Evolutionary conservation across 352 stramenopile genomes (phyloP), one percentile per base, ranked within the genome.

Genomic region (Aphanomyces cochlioides): DNA sequence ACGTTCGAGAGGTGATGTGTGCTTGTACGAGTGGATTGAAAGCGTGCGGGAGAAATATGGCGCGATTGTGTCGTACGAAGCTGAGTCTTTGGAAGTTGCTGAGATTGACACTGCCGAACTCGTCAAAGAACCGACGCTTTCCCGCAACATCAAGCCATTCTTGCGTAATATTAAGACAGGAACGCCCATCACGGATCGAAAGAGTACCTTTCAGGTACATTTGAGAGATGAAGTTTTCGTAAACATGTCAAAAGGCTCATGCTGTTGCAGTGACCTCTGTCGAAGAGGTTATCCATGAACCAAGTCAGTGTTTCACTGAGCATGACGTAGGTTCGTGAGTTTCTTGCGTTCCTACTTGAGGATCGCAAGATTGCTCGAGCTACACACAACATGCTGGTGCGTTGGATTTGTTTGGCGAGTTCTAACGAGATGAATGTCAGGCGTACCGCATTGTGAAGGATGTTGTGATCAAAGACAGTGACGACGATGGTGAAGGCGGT

Each of bases 21-120:
- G 87, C 75, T 77, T 95, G 0, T 95, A 95, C 67, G 85, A 95
- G 72, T 95, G 87, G 87, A 88, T 93, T 47, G 87, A 92, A 72
- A 80, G 83, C 72, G 84, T 92, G 28, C 84, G 85, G 13, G 87
- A 95, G 54, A 83, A 79, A 54, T 92, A 89, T 61, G 75, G 72
- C 7, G 28, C 48, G 15, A 63, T 63, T 63, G 43, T 50, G 0
- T 61, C 47, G 3, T 60, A 38, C 39, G 64, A 70, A 39, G 36
- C 48, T 17, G 38, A 41, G 36, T 64, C 64, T 17, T 50, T 70
- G 10, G 50, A 21, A 15, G 43, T 38, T 7, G 64, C 61, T 40
- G 64, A 70, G 17, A 43, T 54, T 21, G 64, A 70, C 38, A 37
- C 21, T 12, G 19, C n/a, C 1, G 54, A 39, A 15, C 54, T 61